These are phyloP conservation scores for Botrytis galanthina DNA, from an alignment of 2,329 filamentous ascomycete species.

Conservation along the genomic window DNA sequence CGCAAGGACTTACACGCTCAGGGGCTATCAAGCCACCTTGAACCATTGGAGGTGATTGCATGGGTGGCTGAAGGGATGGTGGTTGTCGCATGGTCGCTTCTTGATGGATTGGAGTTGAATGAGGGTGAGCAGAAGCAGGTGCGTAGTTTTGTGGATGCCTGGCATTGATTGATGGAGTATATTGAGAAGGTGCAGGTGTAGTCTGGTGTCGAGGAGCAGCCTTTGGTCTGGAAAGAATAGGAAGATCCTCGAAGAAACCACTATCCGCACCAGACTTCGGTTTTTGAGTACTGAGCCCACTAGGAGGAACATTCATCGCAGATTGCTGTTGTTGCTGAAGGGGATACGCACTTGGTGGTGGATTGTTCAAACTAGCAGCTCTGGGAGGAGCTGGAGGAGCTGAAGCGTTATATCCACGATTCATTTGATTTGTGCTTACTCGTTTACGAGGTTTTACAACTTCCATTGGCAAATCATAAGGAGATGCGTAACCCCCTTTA, in stretches of 20 bases:
- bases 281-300: constrained; percentile 27
- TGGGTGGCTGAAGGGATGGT: constrained; percentile 24
- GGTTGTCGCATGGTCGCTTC: constrained; percentile 16
- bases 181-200: constrained; percentile 29
- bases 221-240: constrained; percentile 59
- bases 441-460: constrained; percentile 70
- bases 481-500: constrained; percentile 89
- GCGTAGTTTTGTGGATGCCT: constrained; percentile 18
- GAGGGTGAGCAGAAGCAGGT: constrained; percentile 14
- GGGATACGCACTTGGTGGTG: constrained; percentile 27
- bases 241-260: constrained; percentile 78
- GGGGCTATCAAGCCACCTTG: constrained; percentile 36
- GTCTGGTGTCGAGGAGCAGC: constrained; percentile 53
- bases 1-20: constrained; percentile 37
- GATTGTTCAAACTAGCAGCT: constrained; percentile 34
- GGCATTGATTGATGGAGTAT: constrained; percentile 23
- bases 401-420: constrained; percentile 30
- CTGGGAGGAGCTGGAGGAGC: constrained; percentile 33
- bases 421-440: constrained; percentile 50
- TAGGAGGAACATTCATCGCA: constrained; percentile 7
- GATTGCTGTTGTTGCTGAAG: constrained; percentile 22
- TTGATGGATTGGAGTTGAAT: constrained; percentile 7
- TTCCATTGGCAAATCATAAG: constrained; percentile 92
- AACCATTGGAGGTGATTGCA: constrained; percentile 24
- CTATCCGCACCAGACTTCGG: constrained; percentile 36